Conservation (phyloP, 306 rosid species). For the Lithocarpus polystachyus region DNA sequence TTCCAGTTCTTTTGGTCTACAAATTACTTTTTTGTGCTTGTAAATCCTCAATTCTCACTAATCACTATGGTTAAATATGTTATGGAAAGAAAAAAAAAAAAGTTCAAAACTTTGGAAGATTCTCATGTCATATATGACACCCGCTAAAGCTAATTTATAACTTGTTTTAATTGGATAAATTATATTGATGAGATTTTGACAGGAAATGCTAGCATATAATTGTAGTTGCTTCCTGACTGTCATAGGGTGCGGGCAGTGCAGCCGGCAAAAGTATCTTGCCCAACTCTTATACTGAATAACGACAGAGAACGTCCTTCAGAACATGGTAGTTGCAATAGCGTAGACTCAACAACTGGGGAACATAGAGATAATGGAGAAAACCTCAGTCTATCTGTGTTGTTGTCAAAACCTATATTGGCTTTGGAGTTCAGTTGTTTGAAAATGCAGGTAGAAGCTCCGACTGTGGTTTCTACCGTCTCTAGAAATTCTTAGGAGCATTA, state of each 20-base stretch:
- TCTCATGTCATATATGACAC: not conserved
- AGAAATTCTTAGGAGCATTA: conserved; percentile 13
- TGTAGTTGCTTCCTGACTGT: not conserved
- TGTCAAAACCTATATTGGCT: conserved; percentile 80
- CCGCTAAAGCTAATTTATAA: not conserved
- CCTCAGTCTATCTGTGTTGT: conserved; percentile 49
- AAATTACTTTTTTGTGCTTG: not conserved
- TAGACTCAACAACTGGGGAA: conserved; percentile 12
- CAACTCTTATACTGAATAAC: conserved; percentile 16
- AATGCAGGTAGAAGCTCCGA: conserved; percentile 87
- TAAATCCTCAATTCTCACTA: not conserved
- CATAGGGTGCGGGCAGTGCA: conserved; percentile 71
- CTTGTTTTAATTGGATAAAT: not conserved
- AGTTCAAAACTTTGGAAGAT: too few relatives aligned
- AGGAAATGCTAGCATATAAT: not conserved
- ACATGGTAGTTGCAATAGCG: not conserved
- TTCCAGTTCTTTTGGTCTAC: not conserved
- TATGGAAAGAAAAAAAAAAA: too few relatives aligned
- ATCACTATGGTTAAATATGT: too few relatives aligned
- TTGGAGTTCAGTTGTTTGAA: conserved; percentile 73
- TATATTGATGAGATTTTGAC: not conserved
- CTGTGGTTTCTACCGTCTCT: conserved; percentile 40
- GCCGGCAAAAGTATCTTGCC: conserved; percentile 48
- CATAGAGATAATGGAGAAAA: conserved; percentile 25
- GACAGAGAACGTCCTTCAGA: conserved; percentile 24